Percentiles rank a stretch among this genome's conserved stretches.
Conservation (phyloP, 805 yeast species). For the Myxozyma melibiosi region DNA sequence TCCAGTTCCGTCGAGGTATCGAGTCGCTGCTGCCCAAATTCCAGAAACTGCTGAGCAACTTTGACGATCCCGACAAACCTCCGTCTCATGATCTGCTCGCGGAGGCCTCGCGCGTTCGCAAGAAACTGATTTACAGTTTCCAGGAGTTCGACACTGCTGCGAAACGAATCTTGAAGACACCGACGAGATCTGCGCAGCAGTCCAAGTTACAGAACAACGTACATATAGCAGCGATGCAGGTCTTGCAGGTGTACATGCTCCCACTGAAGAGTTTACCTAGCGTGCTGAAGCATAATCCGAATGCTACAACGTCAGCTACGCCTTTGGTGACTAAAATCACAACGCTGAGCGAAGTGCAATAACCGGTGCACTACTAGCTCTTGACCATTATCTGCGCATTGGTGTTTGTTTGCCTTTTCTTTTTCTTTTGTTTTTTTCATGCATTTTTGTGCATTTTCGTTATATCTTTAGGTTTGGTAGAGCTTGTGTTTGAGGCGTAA, state of each 20-base stretch:
- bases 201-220: constrained; percentile 55
- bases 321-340: constrained; percentile 7
- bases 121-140: constrained; percentile 53
- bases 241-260: constrained; percentile 67
- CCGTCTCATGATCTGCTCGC: constrained; percentile 40
- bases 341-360: constrained; percentile 1
- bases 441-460: background rate
- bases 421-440: background rate
- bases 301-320: constrained; percentile 4
- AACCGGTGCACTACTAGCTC: no score
- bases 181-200: constrained; percentile 49
- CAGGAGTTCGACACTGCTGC: constrained; percentile 54
- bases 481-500: background rate
- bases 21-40: constrained; percentile 49
- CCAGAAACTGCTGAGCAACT: constrained; percentile 43
- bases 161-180: constrained; percentile 46
- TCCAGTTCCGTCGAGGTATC: constrained; percentile 46
- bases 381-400: no score
- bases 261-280: constrained; percentile 64
- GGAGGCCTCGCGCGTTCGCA: constrained; percentile 49
- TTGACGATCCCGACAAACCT: constrained; percentile 43
- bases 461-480: background rate
- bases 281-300: constrained; percentile 40
- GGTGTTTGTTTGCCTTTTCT: no score
- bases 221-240: constrained; percentile 57